These are phyloP conservation scores for Apostasia shenzhenica DNA, from an alignment of 106 monocot genomes.

Conservation along the genomic window DNA sequence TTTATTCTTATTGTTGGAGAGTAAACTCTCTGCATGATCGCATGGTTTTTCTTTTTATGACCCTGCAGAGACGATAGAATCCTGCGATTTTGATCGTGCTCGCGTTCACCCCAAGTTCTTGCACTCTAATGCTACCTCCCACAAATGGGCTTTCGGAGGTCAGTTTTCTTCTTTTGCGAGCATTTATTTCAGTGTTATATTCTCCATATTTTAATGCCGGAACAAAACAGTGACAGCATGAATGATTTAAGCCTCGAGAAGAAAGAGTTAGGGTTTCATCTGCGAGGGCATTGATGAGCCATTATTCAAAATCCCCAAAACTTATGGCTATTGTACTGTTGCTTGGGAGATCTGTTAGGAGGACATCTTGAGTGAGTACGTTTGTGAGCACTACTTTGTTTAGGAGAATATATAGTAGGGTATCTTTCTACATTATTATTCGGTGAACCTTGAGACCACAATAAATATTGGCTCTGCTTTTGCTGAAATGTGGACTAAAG, in stretches of 20 bases:
- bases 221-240: not conserved
- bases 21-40: not conserved
- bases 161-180: not conserved
- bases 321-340: no score
- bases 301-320: not conserved
- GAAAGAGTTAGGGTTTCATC: not conserved
- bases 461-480: no score
- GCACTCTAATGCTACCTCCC: slow-evolving; percentile 91
- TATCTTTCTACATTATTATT: no score
- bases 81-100: slow-evolving; percentile 61
- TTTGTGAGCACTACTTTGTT: no score
- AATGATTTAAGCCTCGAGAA: not conserved
- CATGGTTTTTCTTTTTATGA: not conserved
- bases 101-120: slow-evolving; percentile 88
- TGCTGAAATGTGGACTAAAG: no score
- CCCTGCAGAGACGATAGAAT: slow-evolving; percentile 17
- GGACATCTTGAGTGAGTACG: no score
- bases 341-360: no score
- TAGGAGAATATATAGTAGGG: no score
- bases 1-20: no score
- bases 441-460: no score
- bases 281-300: not conserved
- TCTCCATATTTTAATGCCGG: not conserved
- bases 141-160: slow-evolving; percentile 97
- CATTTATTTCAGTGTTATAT: not conserved